Conservation (phyloP, 495 filamentous ascomycete genomes). For the Annulohypoxylon maeteangense region DNA sequence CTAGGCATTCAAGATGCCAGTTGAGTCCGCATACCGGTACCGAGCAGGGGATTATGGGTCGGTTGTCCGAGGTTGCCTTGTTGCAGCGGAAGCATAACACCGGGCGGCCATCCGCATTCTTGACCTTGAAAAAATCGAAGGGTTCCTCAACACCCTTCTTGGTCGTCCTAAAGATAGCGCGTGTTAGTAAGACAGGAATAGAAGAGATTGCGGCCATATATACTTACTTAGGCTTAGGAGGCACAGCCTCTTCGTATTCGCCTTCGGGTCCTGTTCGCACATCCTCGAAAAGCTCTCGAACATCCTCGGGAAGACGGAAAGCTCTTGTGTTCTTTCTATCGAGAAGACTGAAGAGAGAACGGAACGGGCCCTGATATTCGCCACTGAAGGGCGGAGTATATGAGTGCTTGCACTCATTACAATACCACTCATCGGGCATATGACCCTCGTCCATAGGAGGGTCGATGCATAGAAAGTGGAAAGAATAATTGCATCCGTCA, state of each 20-base stretch:
- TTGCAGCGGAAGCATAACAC: slow-evolving; percentile 79
- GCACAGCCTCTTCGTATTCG: slow-evolving; percentile 74
- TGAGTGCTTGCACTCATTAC: slow-evolving; percentile 71
- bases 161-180: slow-evolving; percentile 35
- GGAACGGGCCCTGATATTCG: slow-evolving; percentile 63
- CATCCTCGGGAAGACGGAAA: slow-evolving; percentile 74
- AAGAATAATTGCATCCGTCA: slow-evolving; percentile 86
- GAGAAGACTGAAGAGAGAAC: slow-evolving; percentile 65
- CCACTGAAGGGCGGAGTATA: slow-evolving; percentile 47
- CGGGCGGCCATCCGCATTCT: slow-evolving; percentile 73
- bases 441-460: slow-evolving; percentile 74
- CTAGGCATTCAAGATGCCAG: slow-evolving; percentile 93
- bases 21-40: slow-evolving; percentile 81
- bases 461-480: slow-evolving; percentile 86
- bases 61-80: slow-evolving; percentile 62
- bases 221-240: slow-evolving; percentile 55
- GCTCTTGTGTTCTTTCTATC: slow-evolving; percentile 73
- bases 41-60: slow-evolving; percentile 81
- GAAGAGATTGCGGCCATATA: neutral
- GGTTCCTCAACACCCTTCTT: slow-evolving; percentile 71
- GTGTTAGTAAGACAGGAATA: slow-evolving; percentile 38
- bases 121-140: slow-evolving; percentile 72
- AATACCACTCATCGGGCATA: slow-evolving; percentile 84
- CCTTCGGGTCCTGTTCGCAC: slow-evolving; percentile 79
- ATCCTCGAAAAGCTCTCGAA: slow-evolving; percentile 78